A percentile compares a stretch with the other conserved stretches of the same genome.
These are phyloP conservation scores for Malassezia pachydermatis DNA, from an alignment of 1,284 basidiomycete species.

Conservation along the genomic window DNA sequence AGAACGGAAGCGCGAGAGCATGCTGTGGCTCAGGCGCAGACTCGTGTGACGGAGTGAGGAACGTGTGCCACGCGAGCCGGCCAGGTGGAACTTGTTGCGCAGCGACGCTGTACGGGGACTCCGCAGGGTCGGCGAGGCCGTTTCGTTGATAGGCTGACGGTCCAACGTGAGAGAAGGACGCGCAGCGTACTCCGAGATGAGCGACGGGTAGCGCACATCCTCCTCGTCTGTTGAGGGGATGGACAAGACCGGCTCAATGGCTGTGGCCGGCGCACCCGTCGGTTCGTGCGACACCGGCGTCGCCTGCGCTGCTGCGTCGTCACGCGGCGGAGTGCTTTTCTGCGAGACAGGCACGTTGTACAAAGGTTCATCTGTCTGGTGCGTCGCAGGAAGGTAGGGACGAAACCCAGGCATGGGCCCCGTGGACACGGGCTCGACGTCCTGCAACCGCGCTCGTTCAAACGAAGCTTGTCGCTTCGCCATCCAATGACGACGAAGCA, in stretches of 20 bases:
- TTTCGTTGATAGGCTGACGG: background rate
- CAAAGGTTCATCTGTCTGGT: background rate
- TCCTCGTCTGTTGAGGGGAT: background rate
- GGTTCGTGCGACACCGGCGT: background rate
- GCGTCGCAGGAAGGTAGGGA: background rate
- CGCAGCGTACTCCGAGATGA: constrained; percentile 4
- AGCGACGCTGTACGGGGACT: background rate
- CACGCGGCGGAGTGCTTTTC: background rate
- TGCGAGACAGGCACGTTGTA: background rate
- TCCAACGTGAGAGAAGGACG: background rate
- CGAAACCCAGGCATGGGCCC: background rate
- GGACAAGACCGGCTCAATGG: background rate
- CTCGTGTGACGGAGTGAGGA: constrained; percentile 4
- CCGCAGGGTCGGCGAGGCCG: background rate
- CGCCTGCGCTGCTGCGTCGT: background rate
- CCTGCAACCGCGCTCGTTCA: constrained; percentile 4
- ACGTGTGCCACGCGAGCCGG: no score
- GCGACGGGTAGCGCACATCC: constrained; percentile 5
- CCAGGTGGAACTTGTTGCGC: no score
- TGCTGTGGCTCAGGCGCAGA: constrained; percentile 4
- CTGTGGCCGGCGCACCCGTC: background rate
- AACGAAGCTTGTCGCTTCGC: constrained; percentile 7
- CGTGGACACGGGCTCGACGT: background rate
- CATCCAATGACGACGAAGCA: constrained; percentile 12
- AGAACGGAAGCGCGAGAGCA: constrained; percentile 16